Percentiles rank a stretch among this genome's conserved stretches.
These are phyloP conservation scores for Mycena latifolia DNA, from an alignment of 768 basidiomycete genomes.

Conservation along the genomic window DNA sequence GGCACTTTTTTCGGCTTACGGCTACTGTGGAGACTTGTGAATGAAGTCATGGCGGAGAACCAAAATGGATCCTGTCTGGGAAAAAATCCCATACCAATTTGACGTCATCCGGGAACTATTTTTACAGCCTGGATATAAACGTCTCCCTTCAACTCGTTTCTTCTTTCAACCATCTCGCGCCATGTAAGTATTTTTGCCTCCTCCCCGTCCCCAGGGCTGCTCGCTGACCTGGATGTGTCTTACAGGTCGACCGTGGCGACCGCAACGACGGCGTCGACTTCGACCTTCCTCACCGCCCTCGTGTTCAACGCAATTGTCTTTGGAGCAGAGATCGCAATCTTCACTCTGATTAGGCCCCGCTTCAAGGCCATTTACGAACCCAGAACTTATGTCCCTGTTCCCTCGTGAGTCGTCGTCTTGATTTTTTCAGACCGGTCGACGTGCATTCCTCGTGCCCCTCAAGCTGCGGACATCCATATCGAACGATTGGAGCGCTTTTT, in stretches of 20 bases:
- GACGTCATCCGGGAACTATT: too few relatives aligned
- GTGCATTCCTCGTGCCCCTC: too few relatives aligned
- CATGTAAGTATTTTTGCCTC: conserved; percentile 24
- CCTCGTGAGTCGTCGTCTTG: conserved; percentile 50
- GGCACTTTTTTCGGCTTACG: too few relatives aligned
- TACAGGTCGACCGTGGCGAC: conserved; percentile 54
- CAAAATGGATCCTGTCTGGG: too few relatives aligned
- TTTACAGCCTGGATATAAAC: too few relatives aligned
- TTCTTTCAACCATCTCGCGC: background rate
- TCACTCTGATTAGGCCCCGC: conserved; percentile 86
- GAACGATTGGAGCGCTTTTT: too few relatives aligned
- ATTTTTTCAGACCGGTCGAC: too few relatives aligned
- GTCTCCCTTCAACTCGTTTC: too few relatives aligned
- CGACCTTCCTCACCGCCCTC: conserved; percentile 87
- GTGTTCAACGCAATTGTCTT: conserved; percentile 85
- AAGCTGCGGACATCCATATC: too few relatives aligned
- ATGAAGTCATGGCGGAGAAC: too few relatives aligned
- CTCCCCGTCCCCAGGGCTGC: background rate
- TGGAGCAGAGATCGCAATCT: conserved; percentile 75
- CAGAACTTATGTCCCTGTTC: conserved; percentile 72
- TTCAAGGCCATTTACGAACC: conserved; percentile 95
- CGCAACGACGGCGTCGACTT: conserved; percentile 74
- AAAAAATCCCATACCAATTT: too few relatives aligned
- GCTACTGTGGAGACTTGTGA: too few relatives aligned
- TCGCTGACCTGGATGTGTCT: background rate